A percentile compares a stretch with the other conserved stretches of the same genome.
Evolutionary conservation across 495 filamentous ascomycete genomes (phyloP).

Genomic region (Letharia columbiana): DNA sequence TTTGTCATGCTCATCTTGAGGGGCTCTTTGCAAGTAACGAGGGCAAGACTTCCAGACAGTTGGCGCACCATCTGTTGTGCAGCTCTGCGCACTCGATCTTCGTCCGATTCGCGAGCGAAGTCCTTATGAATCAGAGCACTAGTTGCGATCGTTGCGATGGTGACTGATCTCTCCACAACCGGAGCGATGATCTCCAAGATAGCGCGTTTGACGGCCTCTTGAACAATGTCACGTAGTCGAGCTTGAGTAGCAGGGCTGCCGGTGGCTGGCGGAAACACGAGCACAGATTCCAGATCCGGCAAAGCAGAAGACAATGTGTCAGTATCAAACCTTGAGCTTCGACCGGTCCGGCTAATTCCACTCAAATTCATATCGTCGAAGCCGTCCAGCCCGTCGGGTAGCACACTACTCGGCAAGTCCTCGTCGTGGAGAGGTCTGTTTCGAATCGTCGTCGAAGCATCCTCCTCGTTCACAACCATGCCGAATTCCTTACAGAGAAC

Average conservation of each 20-base stretch:
- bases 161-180: constrained; percentile 93
- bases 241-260: constrained; percentile 61
- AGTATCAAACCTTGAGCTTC: constrained; percentile 61
- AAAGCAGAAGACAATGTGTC: constrained; percentile 64
- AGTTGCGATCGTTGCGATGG: constrained; percentile 93
- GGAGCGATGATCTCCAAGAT: constrained; percentile 92
- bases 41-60: constrained; percentile 82
- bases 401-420: constrained; percentile 41
- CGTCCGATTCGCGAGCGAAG: constrained; percentile 86
- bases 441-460: constrained; percentile 72
- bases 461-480: constrained; percentile 75
- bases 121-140: constrained; percentile 91
- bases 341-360: constrained; percentile 58
- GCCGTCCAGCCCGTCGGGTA: constrained; percentile 62
- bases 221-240: constrained; percentile 71
- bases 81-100: constrained; percentile 71
- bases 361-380: constrained; percentile 73
- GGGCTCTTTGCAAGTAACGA: constrained; percentile 97
- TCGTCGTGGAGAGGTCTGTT: constrained; percentile 55
- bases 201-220: constrained; percentile 73
- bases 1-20: constrained; percentile 92
- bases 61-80: constrained; percentile 88
- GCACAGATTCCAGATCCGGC: constrained; percentile 64
- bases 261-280: constrained; percentile 67
- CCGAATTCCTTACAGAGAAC: constrained; percentile 89